These are phyloP conservation scores for Magnolia officinalis DNA, from an alignment of 164 flowering plant genomes.

Conservation along the genomic window DNA sequence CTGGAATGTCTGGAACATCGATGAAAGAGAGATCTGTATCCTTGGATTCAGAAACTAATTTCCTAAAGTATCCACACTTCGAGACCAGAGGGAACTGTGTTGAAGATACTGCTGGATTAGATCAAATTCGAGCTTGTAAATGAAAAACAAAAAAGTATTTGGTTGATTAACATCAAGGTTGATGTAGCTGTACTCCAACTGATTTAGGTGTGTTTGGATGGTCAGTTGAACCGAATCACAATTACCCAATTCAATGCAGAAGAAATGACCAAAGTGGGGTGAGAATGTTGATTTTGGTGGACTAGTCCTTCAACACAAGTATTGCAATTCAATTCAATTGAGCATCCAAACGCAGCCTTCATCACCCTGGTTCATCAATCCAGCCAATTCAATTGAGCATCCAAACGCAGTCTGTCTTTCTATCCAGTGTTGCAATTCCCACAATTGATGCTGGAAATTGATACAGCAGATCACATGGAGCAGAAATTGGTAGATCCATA, in stretches of 20 bases:
- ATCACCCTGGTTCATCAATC: too few species aligned
- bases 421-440: not conserved
- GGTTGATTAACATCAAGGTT: too few species aligned
- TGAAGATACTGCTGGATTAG: not conserved
- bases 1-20: slow-evolving; percentile 66
- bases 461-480: not conserved
- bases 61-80: slow-evolving; percentile 78
- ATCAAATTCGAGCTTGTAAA: not conserved
- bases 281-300: too few species aligned
- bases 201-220: not conserved
- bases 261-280: too few species aligned
- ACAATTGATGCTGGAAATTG: not conserved
- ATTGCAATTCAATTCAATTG: too few species aligned
- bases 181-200: not conserved
- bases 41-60: slow-evolving; percentile 62
- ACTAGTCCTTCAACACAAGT: too few species aligned
- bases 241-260: not conserved
- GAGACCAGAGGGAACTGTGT: slow-evolving; percentile 89
- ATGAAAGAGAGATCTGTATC: slow-evolving; percentile 52
- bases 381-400: not conserved
- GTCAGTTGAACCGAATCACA: not conserved
- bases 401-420: not conserved
- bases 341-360: too few species aligned
- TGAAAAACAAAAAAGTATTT: not conserved
- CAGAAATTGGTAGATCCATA: not conserved